Percentiles rank a stretch among this genome's conserved stretches.
phyloP scores from a whole-genome alignment of 106 monocot species.

The Dendrobium chrysotoxum region DNA sequence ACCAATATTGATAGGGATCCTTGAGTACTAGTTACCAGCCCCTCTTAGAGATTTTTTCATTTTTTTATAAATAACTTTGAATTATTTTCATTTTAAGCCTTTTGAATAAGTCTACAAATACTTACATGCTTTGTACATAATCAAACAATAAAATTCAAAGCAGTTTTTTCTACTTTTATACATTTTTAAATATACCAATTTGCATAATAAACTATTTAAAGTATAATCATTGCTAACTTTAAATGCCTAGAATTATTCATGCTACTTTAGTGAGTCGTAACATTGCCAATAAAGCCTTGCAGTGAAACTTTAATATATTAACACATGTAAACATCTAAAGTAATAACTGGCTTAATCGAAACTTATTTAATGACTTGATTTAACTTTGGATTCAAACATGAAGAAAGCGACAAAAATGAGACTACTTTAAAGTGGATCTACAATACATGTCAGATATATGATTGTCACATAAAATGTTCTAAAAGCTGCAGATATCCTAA shows the following conservation, averaged over 20 bases:
- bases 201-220: not conserved
- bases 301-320: not conserved
- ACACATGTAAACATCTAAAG: not conserved
- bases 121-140: too few species aligned
- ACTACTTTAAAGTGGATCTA: not conserved
- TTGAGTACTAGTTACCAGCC: too few species aligned
- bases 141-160: too few species aligned
- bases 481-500: constrained; percentile 1
- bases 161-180: too few species aligned
- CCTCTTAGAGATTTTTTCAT: too few species aligned
- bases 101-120: too few species aligned
- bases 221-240: not conserved
- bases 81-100: too few species aligned
- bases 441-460: not conserved
- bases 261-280: not conserved
- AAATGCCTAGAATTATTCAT: not conserved
- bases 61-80: too few species aligned
- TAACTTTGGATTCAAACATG: not conserved
- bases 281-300: not conserved
- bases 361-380: not conserved
- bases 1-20: too few species aligned
- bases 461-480: not conserved
- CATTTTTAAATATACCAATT: not conserved
- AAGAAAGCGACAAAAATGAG: not conserved
- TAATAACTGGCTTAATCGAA: not conserved